Percentiles rank a stretch among this genome's conserved stretches.
phyloP scores from a whole-genome alignment of 2,329 filamentous ascomycete genomes.

The Arthrinium phaeospermum region DNA sequence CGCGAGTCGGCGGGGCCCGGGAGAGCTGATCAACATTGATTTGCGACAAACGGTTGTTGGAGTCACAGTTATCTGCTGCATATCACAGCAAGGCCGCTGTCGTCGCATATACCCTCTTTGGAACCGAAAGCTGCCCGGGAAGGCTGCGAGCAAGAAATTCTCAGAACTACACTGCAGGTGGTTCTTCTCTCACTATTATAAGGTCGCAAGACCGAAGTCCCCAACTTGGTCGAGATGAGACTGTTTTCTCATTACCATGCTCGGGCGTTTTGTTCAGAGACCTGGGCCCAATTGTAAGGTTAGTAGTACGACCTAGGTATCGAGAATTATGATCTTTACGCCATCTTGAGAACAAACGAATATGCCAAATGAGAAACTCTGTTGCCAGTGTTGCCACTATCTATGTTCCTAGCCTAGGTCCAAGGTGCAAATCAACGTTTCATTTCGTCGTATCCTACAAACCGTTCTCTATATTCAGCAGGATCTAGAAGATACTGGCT shows the following conservation, averaged over 20 bases:
- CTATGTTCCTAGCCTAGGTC: neutral
- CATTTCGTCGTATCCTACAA: neutral
- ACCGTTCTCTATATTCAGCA: constrained; percentile 2
- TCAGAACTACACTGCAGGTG: no score
- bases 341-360: neutral
- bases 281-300: neutral
- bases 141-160: neutral
- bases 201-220: neutral
- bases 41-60: neutral
- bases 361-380: neutral
- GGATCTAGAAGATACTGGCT: no score
- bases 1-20: neutral
- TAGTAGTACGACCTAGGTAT: neutral
- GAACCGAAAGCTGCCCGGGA: neutral
- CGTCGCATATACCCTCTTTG: neutral
- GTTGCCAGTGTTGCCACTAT: neutral
- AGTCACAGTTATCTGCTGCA: neutral
- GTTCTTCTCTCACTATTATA: neutral
- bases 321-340: no score
- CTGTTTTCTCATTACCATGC: neutral
- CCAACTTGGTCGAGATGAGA: neutral
- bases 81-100: neutral
- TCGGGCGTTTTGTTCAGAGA: neutral
- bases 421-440: neutral
- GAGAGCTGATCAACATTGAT: neutral